Base-by-base conservation (phyloP, 2,329 filamentous ascomycete genomes). In the Xylariaceae sp. region DNA sequence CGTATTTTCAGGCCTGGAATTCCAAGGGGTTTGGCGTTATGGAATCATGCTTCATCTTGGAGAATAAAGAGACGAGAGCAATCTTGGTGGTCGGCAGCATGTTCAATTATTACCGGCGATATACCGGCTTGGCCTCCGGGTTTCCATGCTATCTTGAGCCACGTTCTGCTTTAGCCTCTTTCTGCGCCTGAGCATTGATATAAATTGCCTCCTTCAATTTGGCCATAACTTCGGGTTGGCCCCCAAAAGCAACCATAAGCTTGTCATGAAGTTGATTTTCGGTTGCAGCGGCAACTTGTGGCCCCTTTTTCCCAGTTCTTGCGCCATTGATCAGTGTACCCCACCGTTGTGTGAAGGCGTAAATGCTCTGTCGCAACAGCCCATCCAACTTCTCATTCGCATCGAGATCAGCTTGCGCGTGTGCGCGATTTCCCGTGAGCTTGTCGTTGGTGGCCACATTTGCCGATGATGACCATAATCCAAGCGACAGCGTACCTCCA, bases 321-420 rank as follows among this genome's bases (percentile, higher is more conserved):
- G 78, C 76, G 5, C 80, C 78, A 40, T 78, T 75, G 40, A 79
- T 70, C 51, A 80, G 63, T 3, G 71, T 70, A 3, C 77, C 78
- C 78, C 83, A 86, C 36, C 80, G 74, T 65, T 80, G 80, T 15
- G 83, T 85, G 56, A 86, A 86, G 1, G 76, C 77, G 39, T 80
- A 83, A 50, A 86, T 86, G 46, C 78, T 80, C 66, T 83, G 80
- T 48, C 84, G 73, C 22, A 86, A 69, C 55, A 85, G 68, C 61
- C 84, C 82, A 58, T 86, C 84, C 51, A 86, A 68, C 66, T 85
- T 82, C 68, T 86, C 83, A 58, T 80, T 80, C 62, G 83, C 84
- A 61, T 86, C 83, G 54, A 84, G 69, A 51, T 73, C 63, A 0
- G 42, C 57, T 32, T 49, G 55, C 9, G 50, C 55, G 18, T 62